Base-by-base conservation (phyloP, 1,284 basidiomycete species). In the Fomes fomentarius region DNA sequence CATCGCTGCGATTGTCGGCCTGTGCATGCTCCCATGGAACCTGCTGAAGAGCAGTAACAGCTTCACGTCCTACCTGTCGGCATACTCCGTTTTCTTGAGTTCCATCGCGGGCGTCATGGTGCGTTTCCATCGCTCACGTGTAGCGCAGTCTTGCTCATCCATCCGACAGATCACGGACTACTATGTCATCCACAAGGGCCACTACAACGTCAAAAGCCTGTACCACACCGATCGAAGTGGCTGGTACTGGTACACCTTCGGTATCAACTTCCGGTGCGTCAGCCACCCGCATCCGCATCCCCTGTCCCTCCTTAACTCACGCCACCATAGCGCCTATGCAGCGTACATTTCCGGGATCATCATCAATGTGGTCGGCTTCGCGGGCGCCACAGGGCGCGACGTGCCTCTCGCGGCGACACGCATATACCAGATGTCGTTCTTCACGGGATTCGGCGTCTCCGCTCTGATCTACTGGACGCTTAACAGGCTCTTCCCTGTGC, bases 21-120 rank as follows among this genome's bases (percentile, higher is more conserved):
- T 93, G 37, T 81, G 77, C 69, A 90, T 92, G 76, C 77, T 83
- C 38, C 91, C 91, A 1, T 95, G 93, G 92, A 85, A 91, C 64
- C 75, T 94, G 26, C 79, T 93, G 61, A 87, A 87, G 68, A 83
- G 77, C 58, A 88, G 85, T 67, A 91, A 86, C 66, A 82, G 77
- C 56, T 94, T 95, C 73, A 85, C 89, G 15, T 87, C 87, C 30
- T 95, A 95, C 71, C 83, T 95, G 15, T 89, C 89, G 12, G 87
- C 90, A 1, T 94, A 92, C 71, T 88, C 87, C 22, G 89, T 93
- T 52, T 92, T 92, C 76, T 72, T 93, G 30, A 89, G 87, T 44
- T 91, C 89, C 22, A 89, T 94, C 62, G 87, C 85, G 21, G 90
- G 89, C 11, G 89, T 91, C n/a, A 89, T 92, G 86, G 83, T 85